Evolutionary conservation across 2,329 filamentous ascomycete genomes (phyloP), one percentile per base, ranked within the genome.

Genomic region (Dactylellina drechsleri): DNA sequence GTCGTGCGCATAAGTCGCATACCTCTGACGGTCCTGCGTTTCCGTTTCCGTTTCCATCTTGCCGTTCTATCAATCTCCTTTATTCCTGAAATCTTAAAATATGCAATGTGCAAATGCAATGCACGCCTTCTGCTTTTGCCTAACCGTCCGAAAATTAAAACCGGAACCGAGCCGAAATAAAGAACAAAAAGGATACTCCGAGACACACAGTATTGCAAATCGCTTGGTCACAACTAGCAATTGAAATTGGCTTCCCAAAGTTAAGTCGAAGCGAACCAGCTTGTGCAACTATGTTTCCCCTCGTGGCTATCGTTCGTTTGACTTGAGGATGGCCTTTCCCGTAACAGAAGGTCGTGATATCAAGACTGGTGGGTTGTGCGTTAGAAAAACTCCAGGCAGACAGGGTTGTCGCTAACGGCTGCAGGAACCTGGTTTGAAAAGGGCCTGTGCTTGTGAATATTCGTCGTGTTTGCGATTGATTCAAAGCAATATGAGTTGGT

Each of bases 281-380:
- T 36, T 36, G 31, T 41, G 56, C 53, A 28, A 23, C n/a, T 53
- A 56, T 54, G 31, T 68, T 68, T 50, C 53, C 57, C 50, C 54
- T 58, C 57, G 62, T 67, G 62, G 64, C 43, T 59, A 23, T 68
- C 71, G 71, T 65, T 60, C 71, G 64, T 60, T 62, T 64, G 52
- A 65, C 64, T 50, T 45, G 60, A 53, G 45, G 31, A 56, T 20
- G 57, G 20, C 58, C 49, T 75, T 68, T 68, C 71, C 71, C 45
- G 56, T 68, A 75, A 68, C 23, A 75, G 71, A 59, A 75, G 71
- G 71, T 75, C 64, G 52, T 47, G 64, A 68, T 68, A 23, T n/a
- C 23, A 57, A 62, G 47, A 12, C 23, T 52, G 50, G 50, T 53
- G 64, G 31, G 60, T 59, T 66, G 47, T 57, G 61, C 70, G 62